Conservation (phyloP, 1,284 basidiomycete species). For the Lentinula novae-zelandiae region DNA sequence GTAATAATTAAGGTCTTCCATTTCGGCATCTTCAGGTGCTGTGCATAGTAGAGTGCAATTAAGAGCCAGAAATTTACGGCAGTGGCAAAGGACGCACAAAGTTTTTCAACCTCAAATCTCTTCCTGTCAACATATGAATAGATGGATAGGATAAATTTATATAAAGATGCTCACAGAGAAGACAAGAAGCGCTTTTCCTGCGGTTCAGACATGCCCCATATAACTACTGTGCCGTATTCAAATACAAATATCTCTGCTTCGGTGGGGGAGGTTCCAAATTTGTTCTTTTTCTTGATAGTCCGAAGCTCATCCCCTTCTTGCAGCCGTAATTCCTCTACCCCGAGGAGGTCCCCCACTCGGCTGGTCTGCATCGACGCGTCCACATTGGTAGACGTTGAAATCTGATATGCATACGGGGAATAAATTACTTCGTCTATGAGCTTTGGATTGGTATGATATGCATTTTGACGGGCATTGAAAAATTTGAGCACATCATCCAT, state of each 20-base stretch:
- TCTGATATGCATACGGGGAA: slow-evolving; percentile 76
- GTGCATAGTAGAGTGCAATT: slow-evolving; percentile 8
- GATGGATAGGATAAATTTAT: neutral
- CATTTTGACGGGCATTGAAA: slow-evolving; percentile 74
- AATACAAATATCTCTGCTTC: slow-evolving; percentile 92
- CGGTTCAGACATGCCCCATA: slow-evolving; percentile 95
- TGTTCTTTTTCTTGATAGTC: slow-evolving; percentile 51
- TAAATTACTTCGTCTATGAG: slow-evolving; percentile 81
- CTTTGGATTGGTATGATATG: slow-evolving; percentile 83
- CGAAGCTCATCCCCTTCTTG: slow-evolving; percentile 30
- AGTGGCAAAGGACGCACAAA: slow-evolving; percentile 44
- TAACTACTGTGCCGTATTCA: slow-evolving; percentile 90
- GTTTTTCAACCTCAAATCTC: slow-evolving; percentile 88
- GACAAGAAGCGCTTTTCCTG: slow-evolving; percentile 89
- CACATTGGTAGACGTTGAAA: slow-evolving; percentile 25
- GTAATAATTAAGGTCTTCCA: slow-evolving; percentile 97
- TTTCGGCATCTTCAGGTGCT: slow-evolving; percentile 84
- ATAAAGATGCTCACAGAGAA: slow-evolving; percentile 64
- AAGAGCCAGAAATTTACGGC: neutral
- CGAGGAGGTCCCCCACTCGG: slow-evolving; percentile 65
- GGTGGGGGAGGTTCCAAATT: slow-evolving; percentile 61
- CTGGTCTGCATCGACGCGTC: slow-evolving; percentile 10
- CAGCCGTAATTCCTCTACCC: slow-evolving; percentile 61
- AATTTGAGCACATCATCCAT: slow-evolving; percentile 86
- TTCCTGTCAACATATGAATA: slow-evolving; percentile 50